Conservation (phyloP, 805 yeast genomes). For the Candida stauntonica region DNA sequence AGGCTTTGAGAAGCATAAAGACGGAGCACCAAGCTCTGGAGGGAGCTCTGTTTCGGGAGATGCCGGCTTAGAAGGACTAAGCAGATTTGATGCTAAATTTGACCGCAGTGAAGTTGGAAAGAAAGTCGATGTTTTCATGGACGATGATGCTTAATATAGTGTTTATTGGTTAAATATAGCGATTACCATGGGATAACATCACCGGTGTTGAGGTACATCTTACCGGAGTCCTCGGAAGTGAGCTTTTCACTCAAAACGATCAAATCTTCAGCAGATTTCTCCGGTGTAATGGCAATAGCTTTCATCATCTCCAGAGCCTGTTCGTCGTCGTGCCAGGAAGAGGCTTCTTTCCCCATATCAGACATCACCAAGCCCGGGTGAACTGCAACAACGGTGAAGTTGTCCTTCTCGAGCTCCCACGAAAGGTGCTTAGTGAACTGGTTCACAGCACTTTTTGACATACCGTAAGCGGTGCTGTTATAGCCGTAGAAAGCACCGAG, state of each 20-base stretch:
- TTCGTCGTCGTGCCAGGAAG: constrained; percentile 5
- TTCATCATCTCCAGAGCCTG: not conserved
- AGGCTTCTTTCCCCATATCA: constrained; percentile 26
- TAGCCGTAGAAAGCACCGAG: constrained; percentile 11
- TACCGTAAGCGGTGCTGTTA: constrained; percentile 30
- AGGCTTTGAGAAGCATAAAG: constrained; percentile 20
- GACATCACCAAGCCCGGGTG: constrained; percentile 38
- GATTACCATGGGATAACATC: constrained; percentile 4
- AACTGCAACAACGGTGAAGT: constrained; percentile 29
- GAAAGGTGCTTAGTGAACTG: constrained; percentile 26
- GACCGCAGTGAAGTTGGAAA: constrained; percentile 39
- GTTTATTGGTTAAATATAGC: not conserved
- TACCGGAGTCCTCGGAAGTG: constrained; percentile 26
- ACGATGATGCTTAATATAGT: constrained; percentile 13
- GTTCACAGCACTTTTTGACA: constrained; percentile 37
- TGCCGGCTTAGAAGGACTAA: constrained; percentile 10
- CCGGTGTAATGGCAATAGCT: constrained; percentile 23
- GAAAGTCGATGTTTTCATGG: constrained; percentile 25
- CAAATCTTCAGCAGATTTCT: constrained; percentile 22
- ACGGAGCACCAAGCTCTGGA: constrained; percentile 1
- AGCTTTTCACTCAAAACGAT: constrained; percentile 21
- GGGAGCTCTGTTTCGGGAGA: constrained; percentile 5
- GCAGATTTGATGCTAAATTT: constrained; percentile 34
- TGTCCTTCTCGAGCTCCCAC: constrained; percentile 25
- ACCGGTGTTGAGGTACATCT: constrained; percentile 27